Percentiles rank a stretch among this genome's conserved stretches.
These are phyloP conservation scores for Zostera marina DNA, from an alignment of 116 monocot species.

Conservation along the genomic window DNA sequence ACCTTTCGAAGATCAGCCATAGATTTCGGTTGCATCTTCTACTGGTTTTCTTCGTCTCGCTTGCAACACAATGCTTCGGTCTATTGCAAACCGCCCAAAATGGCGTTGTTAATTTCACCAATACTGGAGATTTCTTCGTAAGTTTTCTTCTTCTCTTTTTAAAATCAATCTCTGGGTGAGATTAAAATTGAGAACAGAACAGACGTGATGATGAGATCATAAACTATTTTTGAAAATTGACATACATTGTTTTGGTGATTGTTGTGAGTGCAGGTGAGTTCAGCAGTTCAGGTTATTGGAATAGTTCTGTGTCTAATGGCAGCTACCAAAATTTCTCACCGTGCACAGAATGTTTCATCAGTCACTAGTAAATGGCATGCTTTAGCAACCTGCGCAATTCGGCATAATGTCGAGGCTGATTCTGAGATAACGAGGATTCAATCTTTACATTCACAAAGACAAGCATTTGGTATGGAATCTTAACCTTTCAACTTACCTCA, in stretches of 20 bases:
- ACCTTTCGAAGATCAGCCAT: constrained; percentile 87
- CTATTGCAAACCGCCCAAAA: constrained; percentile 53
- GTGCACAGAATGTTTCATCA: constrained; percentile 56
- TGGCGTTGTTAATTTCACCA: constrained; percentile 39
- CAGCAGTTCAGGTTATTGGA: constrained; percentile 73
- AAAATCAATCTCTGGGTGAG: no score
- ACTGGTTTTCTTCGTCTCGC: constrained; percentile 36
- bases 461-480: constrained; percentile 63
- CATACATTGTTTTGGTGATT: background rate
- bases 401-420: constrained; percentile 18
- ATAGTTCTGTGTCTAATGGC: constrained; percentile 59
- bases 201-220: no score
- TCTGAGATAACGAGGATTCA: constrained; percentile 22
- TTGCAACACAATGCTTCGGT: constrained; percentile 43
- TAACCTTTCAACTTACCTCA: background rate
- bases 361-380: constrained; percentile 81
- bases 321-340: constrained; percentile 80
- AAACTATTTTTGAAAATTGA: no score
- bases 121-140: constrained; percentile 62
- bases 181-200: no score
- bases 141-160: background rate
- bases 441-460: constrained; percentile 55
- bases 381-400: constrained; percentile 26
- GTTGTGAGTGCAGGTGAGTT: constrained; percentile 31
- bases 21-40: constrained; percentile 66